These are phyloP conservation scores for Beta vulgaris DNA, from an alignment of 148 eudicot species.

Conservation along the genomic window DNA sequence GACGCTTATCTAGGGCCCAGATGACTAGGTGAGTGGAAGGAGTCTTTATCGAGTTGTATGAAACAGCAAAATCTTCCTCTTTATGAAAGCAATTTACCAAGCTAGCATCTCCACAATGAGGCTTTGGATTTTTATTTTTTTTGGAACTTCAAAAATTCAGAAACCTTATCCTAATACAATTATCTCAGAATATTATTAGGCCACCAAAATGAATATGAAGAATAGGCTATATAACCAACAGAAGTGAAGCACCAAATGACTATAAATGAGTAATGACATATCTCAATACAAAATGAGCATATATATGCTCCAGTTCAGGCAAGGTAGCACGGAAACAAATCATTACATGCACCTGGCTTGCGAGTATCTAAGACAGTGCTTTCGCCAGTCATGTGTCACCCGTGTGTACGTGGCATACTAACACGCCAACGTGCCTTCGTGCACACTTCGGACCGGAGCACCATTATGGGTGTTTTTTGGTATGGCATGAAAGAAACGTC, in stretches of 20 bases:
- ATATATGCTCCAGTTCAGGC: not conserved
- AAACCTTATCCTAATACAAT: not conserved
- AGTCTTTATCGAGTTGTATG: not conserved
- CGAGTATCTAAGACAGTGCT: not conserved
- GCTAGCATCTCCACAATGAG: not conserved
- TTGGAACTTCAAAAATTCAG: not conserved
- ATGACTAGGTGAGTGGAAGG: not conserved
- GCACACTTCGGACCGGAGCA: too few species aligned
- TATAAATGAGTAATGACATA: not conserved
- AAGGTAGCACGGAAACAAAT: not conserved
- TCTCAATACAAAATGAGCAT: not conserved
- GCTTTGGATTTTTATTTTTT: not conserved
- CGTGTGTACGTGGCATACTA: too few species aligned
- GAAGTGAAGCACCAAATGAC: not conserved
- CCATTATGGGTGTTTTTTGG: too few species aligned
- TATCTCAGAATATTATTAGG: not conserved
- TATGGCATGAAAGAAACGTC: too few species aligned
- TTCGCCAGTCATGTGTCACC: not conserved
- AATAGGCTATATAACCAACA: not conserved
- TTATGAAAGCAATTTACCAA: slow-evolving; percentile 7
- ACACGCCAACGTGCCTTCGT: too few species aligned
- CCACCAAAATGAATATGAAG: not conserved
- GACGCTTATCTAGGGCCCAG: not conserved
- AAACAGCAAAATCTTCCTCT: not conserved
- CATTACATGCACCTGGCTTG: not conserved